Evolutionary conservation across 352 stramenopile genomes (phyloP).

Genomic region (Phytopythium delawarense): DNA sequence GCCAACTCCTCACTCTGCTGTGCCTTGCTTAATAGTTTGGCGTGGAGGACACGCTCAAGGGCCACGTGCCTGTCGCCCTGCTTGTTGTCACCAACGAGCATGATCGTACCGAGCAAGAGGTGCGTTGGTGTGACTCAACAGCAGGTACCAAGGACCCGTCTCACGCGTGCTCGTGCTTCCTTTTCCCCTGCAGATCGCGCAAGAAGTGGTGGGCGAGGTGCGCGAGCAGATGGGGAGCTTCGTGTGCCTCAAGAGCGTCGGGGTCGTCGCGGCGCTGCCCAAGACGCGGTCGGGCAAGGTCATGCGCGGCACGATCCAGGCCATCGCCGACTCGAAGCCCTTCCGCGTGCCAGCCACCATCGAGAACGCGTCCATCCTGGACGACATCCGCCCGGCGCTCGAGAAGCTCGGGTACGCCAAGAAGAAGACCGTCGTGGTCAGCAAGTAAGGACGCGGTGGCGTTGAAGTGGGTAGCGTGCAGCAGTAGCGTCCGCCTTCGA

Average conservation of each 20-base stretch:
- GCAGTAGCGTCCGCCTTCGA: background rate
- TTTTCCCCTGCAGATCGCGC: slow-evolving; percentile 17
- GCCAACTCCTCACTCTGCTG: slow-evolving; percentile 4
- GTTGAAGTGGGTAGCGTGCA: slow-evolving; percentile 2
- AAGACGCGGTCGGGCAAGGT: slow-evolving; percentile 99
- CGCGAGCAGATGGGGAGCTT: slow-evolving; percentile 95
- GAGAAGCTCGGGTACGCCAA: slow-evolving; percentile 30
- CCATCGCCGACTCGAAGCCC: slow-evolving; percentile 29
- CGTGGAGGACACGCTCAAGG: slow-evolving; percentile 36
- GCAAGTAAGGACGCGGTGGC: slow-evolving; percentile 26
- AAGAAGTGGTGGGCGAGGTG: slow-evolving; percentile 62
- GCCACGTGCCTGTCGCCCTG: slow-evolving; percentile 37
- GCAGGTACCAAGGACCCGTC: background rate
- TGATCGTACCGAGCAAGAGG: slow-evolving; percentile 28
- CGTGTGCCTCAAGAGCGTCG: slow-evolving; percentile 94
- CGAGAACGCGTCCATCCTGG: slow-evolving; percentile 30
- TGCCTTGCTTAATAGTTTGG: slow-evolving; percentile 22
- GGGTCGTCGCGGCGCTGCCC: slow-evolving; percentile 87
- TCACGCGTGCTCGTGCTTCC: background rate
- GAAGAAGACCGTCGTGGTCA: slow-evolving; percentile 9
- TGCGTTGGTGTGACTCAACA: slow-evolving; percentile 1
- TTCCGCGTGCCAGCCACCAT: slow-evolving; percentile 37
- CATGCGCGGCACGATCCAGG: slow-evolving; percentile 79
- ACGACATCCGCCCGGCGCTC: slow-evolving; percentile 23
- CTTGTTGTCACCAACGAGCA: slow-evolving; percentile 42